A percentile compares a stretch with the other conserved stretches of the same genome.
phyloP scores from a whole-genome alignment of 2,329 filamentous ascomycete genomes.

The Trichoderma sp. region DNA sequence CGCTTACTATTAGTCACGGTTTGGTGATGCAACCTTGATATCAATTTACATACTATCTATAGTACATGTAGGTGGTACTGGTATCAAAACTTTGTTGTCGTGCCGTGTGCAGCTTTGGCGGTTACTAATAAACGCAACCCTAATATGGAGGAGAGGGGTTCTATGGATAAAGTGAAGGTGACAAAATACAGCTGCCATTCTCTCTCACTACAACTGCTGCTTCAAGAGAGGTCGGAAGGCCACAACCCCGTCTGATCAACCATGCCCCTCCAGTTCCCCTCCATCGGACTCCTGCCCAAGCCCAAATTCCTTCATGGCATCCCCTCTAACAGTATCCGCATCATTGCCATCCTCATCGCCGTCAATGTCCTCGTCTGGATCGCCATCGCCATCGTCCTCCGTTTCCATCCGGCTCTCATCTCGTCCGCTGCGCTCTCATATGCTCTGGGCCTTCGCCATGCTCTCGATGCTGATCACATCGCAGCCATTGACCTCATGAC shows the following conservation, averaged over 20 bases:
- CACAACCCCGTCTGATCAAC: not conserved
- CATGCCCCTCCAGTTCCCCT: not conserved
- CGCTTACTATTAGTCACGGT: not conserved
- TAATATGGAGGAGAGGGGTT: not conserved
- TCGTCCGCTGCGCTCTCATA: constrained; percentile 82
- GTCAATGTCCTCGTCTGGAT: constrained; percentile 57
- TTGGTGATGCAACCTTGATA: constrained; percentile 6
- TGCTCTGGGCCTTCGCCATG: constrained; percentile 84
- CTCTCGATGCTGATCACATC: constrained; percentile 93
- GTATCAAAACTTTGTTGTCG: not conserved
- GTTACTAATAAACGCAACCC: not conserved
- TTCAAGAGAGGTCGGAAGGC: not conserved
- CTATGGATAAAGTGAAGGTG: not conserved
- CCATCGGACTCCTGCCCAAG: constrained; percentile 24
- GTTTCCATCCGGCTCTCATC: constrained; percentile 59
- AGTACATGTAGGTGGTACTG: no score
- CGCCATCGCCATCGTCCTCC: constrained; percentile 50
- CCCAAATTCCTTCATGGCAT: constrained; percentile 33
- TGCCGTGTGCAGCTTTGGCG: not conserved
- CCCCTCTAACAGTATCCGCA: constrained; percentile 39
- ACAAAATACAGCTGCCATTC: not conserved
- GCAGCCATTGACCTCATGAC: constrained; percentile 93
- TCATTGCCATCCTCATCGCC: constrained; percentile 49
- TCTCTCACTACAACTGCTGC: not conserved
- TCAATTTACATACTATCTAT: no score